Evolutionary conservation across 2,329 filamentous ascomycete genomes (phyloP), one percentile per base, ranked within the genome.

Genomic region (Zymoseptoria tritici): DNA sequence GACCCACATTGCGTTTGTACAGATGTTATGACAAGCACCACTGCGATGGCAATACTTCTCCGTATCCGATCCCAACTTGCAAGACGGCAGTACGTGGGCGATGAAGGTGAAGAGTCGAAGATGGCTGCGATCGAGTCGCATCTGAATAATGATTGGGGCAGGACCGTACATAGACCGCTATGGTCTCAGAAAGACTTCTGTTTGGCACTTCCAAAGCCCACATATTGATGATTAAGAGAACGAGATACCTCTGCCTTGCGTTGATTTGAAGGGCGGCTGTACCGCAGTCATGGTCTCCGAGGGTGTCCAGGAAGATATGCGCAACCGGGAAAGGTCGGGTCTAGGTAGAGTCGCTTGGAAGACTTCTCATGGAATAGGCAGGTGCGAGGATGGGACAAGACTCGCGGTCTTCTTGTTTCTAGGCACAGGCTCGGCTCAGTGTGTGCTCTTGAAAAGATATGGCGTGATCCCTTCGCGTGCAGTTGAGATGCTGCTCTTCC

Each of bases 11-110:
- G 36, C 13, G 36, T 46, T 3, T n/a, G 13, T 2, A 8, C 54
- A 68, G 66, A n/a, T 64, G 62, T 22, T 67, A 66, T 51, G 64
- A 68, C 31, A 61, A 59, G 53, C 64, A 68, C 58, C 59, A 55
- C 55, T 68, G 66, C 60, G 57, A 60, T 49, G 66, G 64, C 9
- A 66, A 58, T 13, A 59, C 62, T 11, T 56, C 55, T 9, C 60
- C 61, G 1, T 63, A 57, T 46, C 60, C 60, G 9, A 58, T 60
- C 24, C 60, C 60, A n/a, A 62, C 60, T 24, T 63, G 57, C 24
- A 36, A 54, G 53, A 57, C 55, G 54, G 51, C 49, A 60, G 51
- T 54, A 16, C 20, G 22, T 26, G 46, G 42, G 21, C 50, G 51
- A n/a, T 51, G 20, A 36, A 20, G 49, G 21, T 51, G 20, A 36